Evolutionary conservation across 345 rosid species (phyloP), one percentile per base, ranked within the genome.

Genomic region (Mercurialis annua): DNA sequence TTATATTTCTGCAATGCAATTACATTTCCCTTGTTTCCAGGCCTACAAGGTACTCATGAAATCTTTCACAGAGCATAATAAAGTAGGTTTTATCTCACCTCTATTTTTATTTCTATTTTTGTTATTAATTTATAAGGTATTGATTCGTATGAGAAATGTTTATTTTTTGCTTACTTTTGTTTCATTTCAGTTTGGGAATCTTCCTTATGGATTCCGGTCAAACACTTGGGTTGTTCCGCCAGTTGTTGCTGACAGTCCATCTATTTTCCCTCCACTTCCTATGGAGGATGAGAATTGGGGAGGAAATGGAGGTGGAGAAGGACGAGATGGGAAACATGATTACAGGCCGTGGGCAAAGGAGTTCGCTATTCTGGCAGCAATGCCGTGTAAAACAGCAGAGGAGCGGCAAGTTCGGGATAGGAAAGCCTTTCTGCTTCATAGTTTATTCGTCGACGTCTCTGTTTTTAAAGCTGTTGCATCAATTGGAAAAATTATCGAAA

Each of bases 201-300:
- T 71, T 40, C 79, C 79, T 53, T 76, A 76, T 62, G 79, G 79
- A 23, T 76, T 76, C 47, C 79, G 79, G 14, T 67, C 79, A 49
- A 76, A 76, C 67, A 66, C 79, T 29, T 76, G 79, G 79, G 75
- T 76, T 54, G 79, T 76, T 46, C 79, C 79, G 44, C 75, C 79
- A 10, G 21, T 71, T 54, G 79, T 76, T 76, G 71, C 79, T 66
- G 79, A 76, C 30, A 66, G 30, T 27, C 79, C 68, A n/a, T 76
- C 65, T 61, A 55, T 48, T 61, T 76, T 76, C 47, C 69, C 79
- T 14, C 65, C 72, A 36, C 75, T 76, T 60, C 79, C 79, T 8
- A 20, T 55, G 65, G 79, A 76, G 52, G 79, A 76, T 71, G 79
- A 76, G 59, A 76, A 76, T 36, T 76, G 79, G 79, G 79, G 72